Conservation (phyloP, 805 yeast genomes). For the Sungouiozyma ichnusensis region DNA sequence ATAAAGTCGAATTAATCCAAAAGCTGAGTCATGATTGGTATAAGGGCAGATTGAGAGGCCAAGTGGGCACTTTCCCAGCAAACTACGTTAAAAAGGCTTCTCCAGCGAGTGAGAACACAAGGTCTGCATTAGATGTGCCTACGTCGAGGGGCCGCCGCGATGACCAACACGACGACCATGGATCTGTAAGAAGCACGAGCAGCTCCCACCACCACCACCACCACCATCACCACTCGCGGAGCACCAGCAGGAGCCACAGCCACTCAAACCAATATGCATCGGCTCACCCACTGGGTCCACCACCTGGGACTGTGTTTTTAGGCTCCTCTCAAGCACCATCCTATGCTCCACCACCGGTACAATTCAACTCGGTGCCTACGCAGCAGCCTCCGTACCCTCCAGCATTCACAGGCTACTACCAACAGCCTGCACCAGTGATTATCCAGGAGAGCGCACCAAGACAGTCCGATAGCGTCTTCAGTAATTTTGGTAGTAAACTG, state of each 20-base stretch:
- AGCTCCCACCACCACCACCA: not conserved
- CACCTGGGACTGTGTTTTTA: not conserved
- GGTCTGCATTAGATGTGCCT: not conserved
- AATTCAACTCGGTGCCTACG: constrained; percentile 1
- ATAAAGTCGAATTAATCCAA: constrained; percentile 56
- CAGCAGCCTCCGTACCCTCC: constrained; percentile 38
- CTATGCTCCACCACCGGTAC: constrained; percentile 1
- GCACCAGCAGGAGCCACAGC: constrained; percentile 3
- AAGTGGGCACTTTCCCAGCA: constrained; percentile 77
- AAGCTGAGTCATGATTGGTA: constrained; percentile 81
- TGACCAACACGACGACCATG: not conserved
- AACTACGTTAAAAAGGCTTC: constrained; percentile 51
- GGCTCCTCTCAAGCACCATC: not conserved
- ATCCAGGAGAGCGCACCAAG: constrained; percentile 24
- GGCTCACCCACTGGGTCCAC: not conserved
- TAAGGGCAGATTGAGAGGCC: constrained; percentile 54
- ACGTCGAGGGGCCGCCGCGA: not conserved
- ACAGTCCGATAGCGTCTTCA: constrained; percentile 28
- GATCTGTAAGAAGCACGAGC: not conserved
- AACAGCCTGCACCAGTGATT: constrained; percentile 5
- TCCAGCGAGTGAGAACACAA: constrained; percentile 2
- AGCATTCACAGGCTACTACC: constrained; percentile 30
- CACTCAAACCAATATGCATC: constrained; percentile 1
- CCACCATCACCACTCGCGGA: constrained; percentile 4
- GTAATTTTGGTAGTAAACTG: constrained; percentile 63